Evolutionary conservation across 352 stramenopile genomes (phyloP).

Genomic region (Globisporangium viniferum): DNA sequence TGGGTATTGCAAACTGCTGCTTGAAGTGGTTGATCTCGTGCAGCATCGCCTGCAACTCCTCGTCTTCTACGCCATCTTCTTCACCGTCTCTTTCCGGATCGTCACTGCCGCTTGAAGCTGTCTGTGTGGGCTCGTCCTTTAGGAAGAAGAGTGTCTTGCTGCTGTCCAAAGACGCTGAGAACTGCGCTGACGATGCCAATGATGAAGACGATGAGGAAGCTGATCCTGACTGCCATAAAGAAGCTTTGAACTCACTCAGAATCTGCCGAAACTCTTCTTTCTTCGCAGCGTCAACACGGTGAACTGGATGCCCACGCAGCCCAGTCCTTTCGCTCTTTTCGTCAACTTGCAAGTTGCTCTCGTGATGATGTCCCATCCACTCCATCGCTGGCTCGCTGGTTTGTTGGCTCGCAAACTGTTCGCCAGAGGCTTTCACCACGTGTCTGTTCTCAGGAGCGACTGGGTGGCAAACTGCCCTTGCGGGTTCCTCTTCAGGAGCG

Average conservation of each 20-base stretch:
- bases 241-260: slow-evolving; percentile 46
- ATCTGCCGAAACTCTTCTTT: slow-evolving; percentile 42
- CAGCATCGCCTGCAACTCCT: slow-evolving; percentile 28
- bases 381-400: not conserved
- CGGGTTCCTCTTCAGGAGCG: not conserved
- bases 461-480: not conserved
- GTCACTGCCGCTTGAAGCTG: not conserved
- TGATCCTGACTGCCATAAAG: slow-evolving; percentile 18
- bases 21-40: slow-evolving; percentile 28
- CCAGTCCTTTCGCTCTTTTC: not conserved
- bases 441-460: not conserved
- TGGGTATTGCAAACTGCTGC: slow-evolving; percentile 14
- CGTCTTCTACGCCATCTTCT: slow-evolving; percentile 8
- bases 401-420: not conserved
- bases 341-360: not conserved
- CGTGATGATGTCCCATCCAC: not conserved
- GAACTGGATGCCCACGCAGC: not conserved
- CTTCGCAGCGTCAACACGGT: slow-evolving; percentile 17
- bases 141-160: not conserved
- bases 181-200: not conserved
- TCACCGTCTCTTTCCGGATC: not conserved
- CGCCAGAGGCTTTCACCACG: not conserved
- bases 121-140: too few relatives aligned
- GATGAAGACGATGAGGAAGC: slow-evolving; percentile 5
- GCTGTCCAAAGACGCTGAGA: not conserved